phyloP scores from a whole-genome alignment of 1,284 basidiomycete genomes.

The Ustilago tritici region DNA sequence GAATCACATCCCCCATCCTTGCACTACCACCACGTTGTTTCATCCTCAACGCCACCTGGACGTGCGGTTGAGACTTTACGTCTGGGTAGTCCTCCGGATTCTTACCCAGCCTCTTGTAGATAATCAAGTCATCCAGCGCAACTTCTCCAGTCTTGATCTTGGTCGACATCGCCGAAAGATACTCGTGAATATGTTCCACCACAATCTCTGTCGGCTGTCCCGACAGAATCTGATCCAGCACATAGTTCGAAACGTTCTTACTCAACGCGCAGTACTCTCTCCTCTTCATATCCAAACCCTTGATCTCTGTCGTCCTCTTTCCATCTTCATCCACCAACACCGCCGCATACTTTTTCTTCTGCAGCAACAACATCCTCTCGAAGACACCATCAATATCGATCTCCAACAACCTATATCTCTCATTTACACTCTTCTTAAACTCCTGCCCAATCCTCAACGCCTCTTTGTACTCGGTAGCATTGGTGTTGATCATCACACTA shows the following conservation, averaged over 20 bases:
- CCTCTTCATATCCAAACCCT: slow-evolving; percentile 99
- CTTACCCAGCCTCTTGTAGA: slow-evolving; percentile 73
- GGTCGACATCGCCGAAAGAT: slow-evolving; percentile 80
- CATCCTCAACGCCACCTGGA: slow-evolving; percentile 93
- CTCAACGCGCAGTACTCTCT: slow-evolving; percentile 93
- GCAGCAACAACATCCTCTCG: slow-evolving; percentile 88
- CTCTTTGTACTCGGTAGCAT: slow-evolving; percentile 85
- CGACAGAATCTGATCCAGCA: slow-evolving; percentile 87
- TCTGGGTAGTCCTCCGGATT: slow-evolving; percentile 84
- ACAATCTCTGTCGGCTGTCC: slow-evolving; percentile 91
- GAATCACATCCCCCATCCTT: slow-evolving; percentile 90
- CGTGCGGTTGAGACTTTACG: slow-evolving; percentile 92
- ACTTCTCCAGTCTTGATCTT: slow-evolving; percentile 82
- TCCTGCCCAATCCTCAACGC: slow-evolving; percentile 90
- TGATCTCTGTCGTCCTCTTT: slow-evolving; percentile 77
- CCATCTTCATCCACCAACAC: slow-evolving; percentile 75
- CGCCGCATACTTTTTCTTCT: slow-evolving; percentile 99
- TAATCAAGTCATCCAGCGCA: slow-evolving; percentile 90
- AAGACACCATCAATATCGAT: slow-evolving; percentile 97
- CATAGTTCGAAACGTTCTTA: slow-evolving; percentile 80
- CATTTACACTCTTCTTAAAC: slow-evolving; percentile 96
- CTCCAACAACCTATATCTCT: slow-evolving; percentile 92
- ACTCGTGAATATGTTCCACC: slow-evolving; percentile 92
- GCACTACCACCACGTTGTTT: slow-evolving; percentile 85
- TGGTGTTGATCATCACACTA: slow-evolving; percentile 98